A percentile compares a stretch with the other conserved stretches of the same genome.
phyloP scores from a whole-genome alignment of 2,329 filamentous ascomycete species.

The Phyllosticta citrichinensis region DNA sequence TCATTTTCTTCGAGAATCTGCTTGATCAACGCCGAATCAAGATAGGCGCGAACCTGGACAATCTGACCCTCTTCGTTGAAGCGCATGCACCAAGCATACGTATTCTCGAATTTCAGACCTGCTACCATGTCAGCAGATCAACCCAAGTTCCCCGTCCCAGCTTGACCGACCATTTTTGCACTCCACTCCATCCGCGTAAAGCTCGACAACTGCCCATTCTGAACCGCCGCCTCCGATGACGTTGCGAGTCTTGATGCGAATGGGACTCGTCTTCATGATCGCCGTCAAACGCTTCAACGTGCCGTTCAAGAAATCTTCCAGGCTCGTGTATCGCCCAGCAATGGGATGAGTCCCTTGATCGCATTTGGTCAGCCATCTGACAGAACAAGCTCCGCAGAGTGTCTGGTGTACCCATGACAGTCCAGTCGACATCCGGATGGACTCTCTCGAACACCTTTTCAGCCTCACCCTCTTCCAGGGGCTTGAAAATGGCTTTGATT shows the following conservation, averaged over 20 bases:
- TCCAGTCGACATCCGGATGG: not conserved
- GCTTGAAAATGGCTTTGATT: not conserved
- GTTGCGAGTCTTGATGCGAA: constrained; percentile 13
- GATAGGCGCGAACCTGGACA: constrained; percentile 8
- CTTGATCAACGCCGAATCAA: constrained; percentile 11
- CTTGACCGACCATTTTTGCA: not conserved
- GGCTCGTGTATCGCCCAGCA: not conserved
- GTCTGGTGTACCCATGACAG: not conserved
- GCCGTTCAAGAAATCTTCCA: not conserved
- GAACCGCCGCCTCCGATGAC: constrained; percentile 1
- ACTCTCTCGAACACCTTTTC: not conserved
- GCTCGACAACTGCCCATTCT: constrained; percentile 1
- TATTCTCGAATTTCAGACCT: constrained; percentile 11
- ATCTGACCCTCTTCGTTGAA: constrained; percentile 11
- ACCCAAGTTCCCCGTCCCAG: not conserved
- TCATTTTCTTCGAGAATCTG: constrained; percentile 8
- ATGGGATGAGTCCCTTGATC: not conserved
- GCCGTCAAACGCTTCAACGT: not conserved
- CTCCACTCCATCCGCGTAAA: not conserved
- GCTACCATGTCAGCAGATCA: not conserved
- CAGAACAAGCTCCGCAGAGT: not conserved
- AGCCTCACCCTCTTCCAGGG: not conserved
- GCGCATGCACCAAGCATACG: constrained; percentile 9
- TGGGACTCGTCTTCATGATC: constrained; percentile 11
- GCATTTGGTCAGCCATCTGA: not conserved